These are phyloP conservation scores for Osmanthus fragrans DNA, from an alignment of 257 asterid species.

Conservation along the genomic window DNA sequence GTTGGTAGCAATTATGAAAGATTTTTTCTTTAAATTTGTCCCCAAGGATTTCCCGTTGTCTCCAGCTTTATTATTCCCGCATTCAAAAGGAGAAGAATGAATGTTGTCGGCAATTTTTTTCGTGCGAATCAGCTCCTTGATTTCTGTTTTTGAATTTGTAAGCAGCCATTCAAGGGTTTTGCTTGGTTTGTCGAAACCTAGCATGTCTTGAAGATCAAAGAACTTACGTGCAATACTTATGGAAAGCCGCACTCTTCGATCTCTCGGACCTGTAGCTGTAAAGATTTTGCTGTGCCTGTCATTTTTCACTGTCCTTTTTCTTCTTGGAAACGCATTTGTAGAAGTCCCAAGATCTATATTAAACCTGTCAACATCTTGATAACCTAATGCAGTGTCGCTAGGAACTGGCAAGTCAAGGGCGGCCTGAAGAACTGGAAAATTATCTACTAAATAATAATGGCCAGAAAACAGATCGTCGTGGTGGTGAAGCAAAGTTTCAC, in stretches of 20 bases:
- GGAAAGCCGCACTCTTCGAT: constrained; percentile 82
- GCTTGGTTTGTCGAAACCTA: constrained; percentile 84
- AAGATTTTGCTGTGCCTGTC: constrained; percentile 80
- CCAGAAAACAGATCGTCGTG: constrained; percentile 31
- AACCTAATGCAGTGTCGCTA: constrained; percentile 4
- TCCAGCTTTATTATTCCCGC: constrained; percentile 14
- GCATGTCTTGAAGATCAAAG: constrained; percentile 83
- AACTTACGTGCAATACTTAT: constrained; percentile 77
- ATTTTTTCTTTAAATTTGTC: constrained; percentile 26
- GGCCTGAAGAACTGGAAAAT: constrained; percentile 25
- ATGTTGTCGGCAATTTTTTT: constrained; percentile 8
- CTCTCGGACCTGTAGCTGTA: constrained; percentile 84
- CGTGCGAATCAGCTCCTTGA: constrained; percentile 50
- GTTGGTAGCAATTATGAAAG: background rate
- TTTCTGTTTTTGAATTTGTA: constrained; percentile 64
- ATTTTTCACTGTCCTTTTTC: constrained; percentile 32
- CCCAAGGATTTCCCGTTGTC: constrained; percentile 4
- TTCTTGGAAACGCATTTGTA: constrained; percentile 4
- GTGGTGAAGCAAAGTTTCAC: constrained; percentile 40
- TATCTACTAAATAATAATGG: constrained; percentile 27
- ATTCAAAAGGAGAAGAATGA: constrained; percentile 33
- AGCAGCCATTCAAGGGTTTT: constrained; percentile 90
- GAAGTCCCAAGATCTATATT: constrained; percentile 13
- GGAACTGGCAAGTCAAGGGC: constrained; percentile 4
- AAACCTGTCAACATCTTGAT: constrained; percentile 4